These are phyloP conservation scores for Didymella segeticola DNA, from an alignment of 2,329 filamentous ascomycete species.

Conservation along the genomic window DNA sequence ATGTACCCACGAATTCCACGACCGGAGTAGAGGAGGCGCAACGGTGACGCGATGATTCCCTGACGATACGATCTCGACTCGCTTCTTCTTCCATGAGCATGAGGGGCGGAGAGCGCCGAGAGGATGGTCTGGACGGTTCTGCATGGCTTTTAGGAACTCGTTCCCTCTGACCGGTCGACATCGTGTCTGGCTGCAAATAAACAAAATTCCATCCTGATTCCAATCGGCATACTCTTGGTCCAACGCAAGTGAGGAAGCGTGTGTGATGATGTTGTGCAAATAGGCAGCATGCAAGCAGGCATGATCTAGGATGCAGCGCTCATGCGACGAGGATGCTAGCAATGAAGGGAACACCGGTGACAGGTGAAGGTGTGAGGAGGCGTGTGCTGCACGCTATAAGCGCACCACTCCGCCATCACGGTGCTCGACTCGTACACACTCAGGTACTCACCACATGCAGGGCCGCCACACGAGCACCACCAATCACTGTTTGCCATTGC, in stretches of 20 bases:
- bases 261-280: neutral
- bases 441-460: slow-evolving; percentile 13
- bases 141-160: slow-evolving; percentile 33
- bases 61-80: slow-evolving; percentile 33
- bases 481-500: neutral
- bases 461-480: slow-evolving; percentile 1
- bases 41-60: slow-evolving; percentile 39
- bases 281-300: neutral
- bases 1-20: slow-evolving; percentile 30
- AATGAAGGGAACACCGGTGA: neutral
- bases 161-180: slow-evolving; percentile 23
- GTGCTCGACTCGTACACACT: slow-evolving; percentile 17
- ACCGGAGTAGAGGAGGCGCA: slow-evolving; percentile 39
- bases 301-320: neutral
- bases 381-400: neutral
- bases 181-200: slow-evolving; percentile 32
- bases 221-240: slow-evolving; percentile 1
- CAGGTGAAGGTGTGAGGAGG: too few relatives aligned
- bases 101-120: slow-evolving; percentile 22
- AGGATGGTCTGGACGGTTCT: slow-evolving; percentile 29
- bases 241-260: neutral
- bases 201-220: slow-evolving; percentile 36
- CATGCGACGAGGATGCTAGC: neutral
- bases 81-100: slow-evolving; percentile 24
- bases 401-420: slow-evolving; percentile 5